Base-by-base conservation (phyloP, 805 yeast genomes). In the Scheffersomyces stipitis region DNA sequence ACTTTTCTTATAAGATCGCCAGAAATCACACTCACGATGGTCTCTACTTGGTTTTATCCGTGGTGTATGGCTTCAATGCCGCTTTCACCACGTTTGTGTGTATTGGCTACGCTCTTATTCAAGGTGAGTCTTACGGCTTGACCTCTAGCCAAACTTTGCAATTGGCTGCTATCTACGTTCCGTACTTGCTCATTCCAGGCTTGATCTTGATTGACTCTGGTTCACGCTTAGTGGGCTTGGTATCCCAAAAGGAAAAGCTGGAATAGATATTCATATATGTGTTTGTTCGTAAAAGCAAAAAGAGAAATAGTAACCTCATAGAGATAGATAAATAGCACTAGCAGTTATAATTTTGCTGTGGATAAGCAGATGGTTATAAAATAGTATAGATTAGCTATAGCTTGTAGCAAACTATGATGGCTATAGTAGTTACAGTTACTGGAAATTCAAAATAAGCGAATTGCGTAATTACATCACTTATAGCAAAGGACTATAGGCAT, bases 31-130 rank as follows among this genome's bases (percentile, higher is more conserved):
- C 24, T 7, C 10, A 7, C 9, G 10, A 33, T 8, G 18, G 26
- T n/a, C 26, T 26, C 7, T 40, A 45, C 26, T 45, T 37, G 36
- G 43, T 40, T 15, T 70, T 68, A 54, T 58, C 82, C 46, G 62
- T 78, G 10, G 51, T 81, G 4, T 91, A 93, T 58, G 96, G 91
- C 3, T 74, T 85, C 49, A 88, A 87, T 52, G 98, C 97, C 0
- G 66, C 83, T 3, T 65, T 84, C 34, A 88, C 96, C 4, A 88
- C 96, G 0, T 58, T 81, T 26, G 76, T 81, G 16, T 91, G 97
- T 56, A 60, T 85, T 45, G 54, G 71, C n/a, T 73, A 76, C 48
- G 71, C 81, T 12, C 48, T 49, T 14, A 20, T 48, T 1, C 50
- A 64, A 4, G 66, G 67, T 2, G 68, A 65, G 8, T 36, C 30